These are phyloP conservation scores for Rhodotorula sp. DNA, from an alignment of 1,284 basidiomycete genomes.

Conservation along the genomic window DNA sequence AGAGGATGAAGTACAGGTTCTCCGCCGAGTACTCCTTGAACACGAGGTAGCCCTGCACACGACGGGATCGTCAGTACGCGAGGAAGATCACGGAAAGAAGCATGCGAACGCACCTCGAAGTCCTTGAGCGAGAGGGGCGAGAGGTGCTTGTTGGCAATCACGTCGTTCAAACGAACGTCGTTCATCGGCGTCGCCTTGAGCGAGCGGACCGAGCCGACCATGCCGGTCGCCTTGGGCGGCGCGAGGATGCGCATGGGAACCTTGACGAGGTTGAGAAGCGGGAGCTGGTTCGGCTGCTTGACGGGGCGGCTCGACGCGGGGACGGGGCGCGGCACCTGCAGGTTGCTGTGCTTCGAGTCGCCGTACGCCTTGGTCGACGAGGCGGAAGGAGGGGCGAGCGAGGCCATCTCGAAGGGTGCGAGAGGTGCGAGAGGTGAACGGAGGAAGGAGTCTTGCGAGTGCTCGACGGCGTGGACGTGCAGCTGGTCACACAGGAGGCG, in stretches of 20 bases:
- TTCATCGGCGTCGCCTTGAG: slow-evolving; percentile 34
- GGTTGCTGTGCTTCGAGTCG: slow-evolving; percentile 9
- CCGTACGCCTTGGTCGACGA: background rate
- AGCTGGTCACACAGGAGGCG: too few relatives aligned
- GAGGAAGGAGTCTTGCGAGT: background rate
- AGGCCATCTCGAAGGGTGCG: slow-evolving; percentile 11
- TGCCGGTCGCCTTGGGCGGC: slow-evolving; percentile 38
- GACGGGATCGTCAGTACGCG: background rate
- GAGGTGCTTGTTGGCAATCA: slow-evolving; percentile 42
- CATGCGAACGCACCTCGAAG: slow-evolving; percentile 26
- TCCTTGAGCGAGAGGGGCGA: slow-evolving; percentile 40
- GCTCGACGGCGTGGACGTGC: too few relatives aligned
- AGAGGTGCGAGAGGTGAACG: background rate
- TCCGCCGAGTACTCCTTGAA: slow-evolving; percentile 43
- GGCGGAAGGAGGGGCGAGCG: slow-evolving; percentile 20
- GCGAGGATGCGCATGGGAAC: slow-evolving; percentile 33
- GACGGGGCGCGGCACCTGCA: slow-evolving; percentile 4
- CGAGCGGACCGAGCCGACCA: slow-evolving; percentile 37
- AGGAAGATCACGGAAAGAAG: background rate
- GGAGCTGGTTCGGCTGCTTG: slow-evolving; percentile 19
- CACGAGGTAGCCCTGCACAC: slow-evolving; percentile 35
- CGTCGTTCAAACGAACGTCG: slow-evolving; percentile 41
- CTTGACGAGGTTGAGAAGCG: slow-evolving; percentile 32
- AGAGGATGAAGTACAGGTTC: slow-evolving; percentile 42
- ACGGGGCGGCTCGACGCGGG: slow-evolving; percentile 27